Percentiles rank a stretch among this genome's conserved stretches.
These are phyloP conservation scores for Eleusine coracana DNA, from an alignment of 176 grass and related monocot species.

Conservation along the genomic window DNA sequence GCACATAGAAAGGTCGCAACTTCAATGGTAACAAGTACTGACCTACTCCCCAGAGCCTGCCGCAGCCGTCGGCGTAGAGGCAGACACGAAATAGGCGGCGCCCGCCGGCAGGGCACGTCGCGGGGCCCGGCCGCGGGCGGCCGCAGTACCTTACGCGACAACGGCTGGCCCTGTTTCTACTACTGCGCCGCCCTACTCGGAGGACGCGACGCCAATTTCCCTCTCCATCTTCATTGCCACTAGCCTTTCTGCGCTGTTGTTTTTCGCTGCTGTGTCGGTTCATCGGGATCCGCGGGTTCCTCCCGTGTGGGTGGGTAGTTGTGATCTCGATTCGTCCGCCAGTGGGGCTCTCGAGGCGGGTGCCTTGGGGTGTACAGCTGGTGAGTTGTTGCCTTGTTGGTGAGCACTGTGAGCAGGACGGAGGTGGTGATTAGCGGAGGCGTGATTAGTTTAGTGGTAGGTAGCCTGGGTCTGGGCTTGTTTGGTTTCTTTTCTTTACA, in stretches of 20 bases:
- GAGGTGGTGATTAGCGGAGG: neutral
- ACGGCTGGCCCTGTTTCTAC: slow-evolving; percentile 9
- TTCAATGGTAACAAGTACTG: slow-evolving; percentile 36
- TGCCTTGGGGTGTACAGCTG: slow-evolving; percentile 7
- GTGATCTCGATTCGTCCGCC: neutral
- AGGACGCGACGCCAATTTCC: slow-evolving; percentile 8
- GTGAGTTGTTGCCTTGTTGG: slow-evolving; percentile 29
- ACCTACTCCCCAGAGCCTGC: neutral
- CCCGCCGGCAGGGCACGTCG: slow-evolving; percentile 41
- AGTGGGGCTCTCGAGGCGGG: slow-evolving; percentile 26
- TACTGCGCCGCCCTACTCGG: neutral
- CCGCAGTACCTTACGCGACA: slow-evolving; percentile 4
- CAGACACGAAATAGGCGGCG: slow-evolving; percentile 42
- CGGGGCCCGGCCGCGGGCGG: slow-evolving; percentile 9
- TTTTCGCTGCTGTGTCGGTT: slow-evolving; percentile 23
- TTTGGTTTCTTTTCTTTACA: neutral
- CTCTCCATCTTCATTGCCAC: slow-evolving; percentile 13
- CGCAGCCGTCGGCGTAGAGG: slow-evolving; percentile 23
- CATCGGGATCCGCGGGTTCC: slow-evolving; percentile 39
- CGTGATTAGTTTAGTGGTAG: neutral
- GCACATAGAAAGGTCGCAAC: slow-evolving; percentile 30
- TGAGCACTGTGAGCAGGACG: neutral
- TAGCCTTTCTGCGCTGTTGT: slow-evolving; percentile 43
- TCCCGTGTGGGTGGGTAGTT: slow-evolving; percentile 25
- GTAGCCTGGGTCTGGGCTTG: neutral